Evolutionary conservation across 2,329 filamentous ascomycete genomes (phyloP), one percentile per base, ranked within the genome.

Genomic region (Sclerotiophoma versabilis): DNA sequence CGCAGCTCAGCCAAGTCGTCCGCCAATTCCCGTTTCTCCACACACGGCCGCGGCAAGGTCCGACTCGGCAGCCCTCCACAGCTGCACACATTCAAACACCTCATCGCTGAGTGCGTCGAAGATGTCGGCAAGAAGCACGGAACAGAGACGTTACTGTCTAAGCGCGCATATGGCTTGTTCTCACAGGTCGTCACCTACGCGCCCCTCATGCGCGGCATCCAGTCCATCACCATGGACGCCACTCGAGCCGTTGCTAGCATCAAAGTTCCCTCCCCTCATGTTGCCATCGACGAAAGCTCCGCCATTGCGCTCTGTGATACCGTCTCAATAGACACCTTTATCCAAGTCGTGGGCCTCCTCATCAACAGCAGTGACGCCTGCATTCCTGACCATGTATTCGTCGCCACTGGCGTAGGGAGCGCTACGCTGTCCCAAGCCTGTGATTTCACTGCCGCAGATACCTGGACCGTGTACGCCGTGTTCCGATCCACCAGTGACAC

Each of bases 291-390:
- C 9, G 62, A 63, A 29, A 63, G 58, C 27, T 39, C 58, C 6
- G 58, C 47, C 3, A 44, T 17, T 5, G 26, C 43, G 10, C 29
- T 34, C 19, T 65, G 55, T 27, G 62, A 63, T 23, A 54, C 62
- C n/a, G 54, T 60, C 2, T 47, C 54, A 17, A 43, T 65, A 17
- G 62, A 65, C 33, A 42, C 47, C 10, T 65, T 65, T 27, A 63
- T 63, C 14, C 52, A 57, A n/a, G 60, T 63, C 3, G 55, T 55
- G 7, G 62, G 62, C 9, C 42, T 65, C 14, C 49, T 63, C 11
- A 57, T 65, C 29, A 65, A 64, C 25, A 64, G 50, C 37, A 61
- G 62, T 20, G 52, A 58, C 15, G 17, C 15, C 34, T 53, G 49
- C 14, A 34, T 25, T 23, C 43, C 27, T 15, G 56, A 49, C 11